These are phyloP conservation scores for Hippophae gyantsensis DNA, from an alignment of 306 rosid species.

Conservation along the genomic window DNA sequence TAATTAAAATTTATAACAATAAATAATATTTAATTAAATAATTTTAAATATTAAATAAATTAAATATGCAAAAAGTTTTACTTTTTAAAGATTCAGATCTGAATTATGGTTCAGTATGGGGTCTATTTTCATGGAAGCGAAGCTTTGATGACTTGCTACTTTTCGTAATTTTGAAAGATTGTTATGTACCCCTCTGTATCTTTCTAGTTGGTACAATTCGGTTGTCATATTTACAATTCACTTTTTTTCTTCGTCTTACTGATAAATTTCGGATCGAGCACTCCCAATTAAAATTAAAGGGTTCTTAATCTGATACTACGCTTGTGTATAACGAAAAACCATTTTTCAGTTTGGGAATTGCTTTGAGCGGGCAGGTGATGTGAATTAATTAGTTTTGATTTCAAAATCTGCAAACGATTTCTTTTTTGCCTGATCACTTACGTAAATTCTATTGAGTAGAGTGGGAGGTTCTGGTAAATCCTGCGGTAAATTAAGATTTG, in stretches of 20 bases:
- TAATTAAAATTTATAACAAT: too few species aligned
- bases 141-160: constrained; percentile 24
- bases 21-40: too few species aligned
- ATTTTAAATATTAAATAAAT: too few species aligned
- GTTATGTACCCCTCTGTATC: constrained; percentile 1
- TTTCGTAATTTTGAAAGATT: constrained; percentile 24
- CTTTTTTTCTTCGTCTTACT: not conserved
- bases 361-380: constrained; percentile 12
- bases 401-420: not conserved
- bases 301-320: not conserved
- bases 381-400: not conserved
- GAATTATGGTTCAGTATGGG: constrained; percentile 10
- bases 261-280: not conserved
- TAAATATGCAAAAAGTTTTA: too few species aligned
- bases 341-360: constrained; percentile 2
- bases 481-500: not conserved
- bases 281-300: constrained; percentile 12
- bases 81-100: constrained; percentile 27
- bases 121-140: constrained; percentile 5
- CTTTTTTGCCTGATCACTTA: not conserved
- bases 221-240: not conserved
- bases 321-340: constrained; percentile 1
- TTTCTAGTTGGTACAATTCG: constrained; percentile 24
- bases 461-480: constrained; percentile 1
- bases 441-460: too few species aligned